Base-by-base conservation (phyloP, 2,329 filamentous ascomycete genomes). In the Magnaporthiopsis rhizophila region DNA sequence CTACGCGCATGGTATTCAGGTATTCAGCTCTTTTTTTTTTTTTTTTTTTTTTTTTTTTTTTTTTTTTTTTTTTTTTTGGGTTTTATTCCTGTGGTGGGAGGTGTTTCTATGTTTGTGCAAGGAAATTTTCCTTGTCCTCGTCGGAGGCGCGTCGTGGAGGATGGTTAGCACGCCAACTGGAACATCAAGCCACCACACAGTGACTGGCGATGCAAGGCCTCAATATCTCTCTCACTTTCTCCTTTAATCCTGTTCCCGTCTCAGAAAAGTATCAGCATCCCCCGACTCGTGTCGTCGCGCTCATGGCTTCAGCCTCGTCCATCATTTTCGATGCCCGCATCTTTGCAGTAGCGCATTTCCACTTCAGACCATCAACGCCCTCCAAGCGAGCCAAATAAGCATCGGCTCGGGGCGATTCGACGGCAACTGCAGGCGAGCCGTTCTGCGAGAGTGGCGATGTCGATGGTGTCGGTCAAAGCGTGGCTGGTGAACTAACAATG, bases 391-490 rank as follows among this genome's bases (percentile, higher is more conserved):
- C 28, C 28, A 30, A 30, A 5, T 30, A 13, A 21, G 1, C 45
- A 53, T 3, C 45, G 12, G 45, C 45, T 53, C 21, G 18, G n/a
- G n/a, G 45, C 45, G 45, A 53, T n/a, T 53, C 45, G 45, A 53
- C 45, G 45, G 45, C 45, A n/a, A 11, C 18, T 53, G 45, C 45
- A 53, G 21, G 5, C 21, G 45, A 11, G 21, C 45, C 57, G 57
- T 58, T 28, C 3, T 30, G 24, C 18, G 9, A 28, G 12, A 11
- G 57, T 58, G 57, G 57, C 57, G 57, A 58, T 26, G 24, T 58
- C 57, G 57, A 58, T 58, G 57, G 30, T 58, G 57, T 58, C 57
- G 57, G 57, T 58, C 57, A 15, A 30, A 30, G 57, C 57, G 57
- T 58, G 57, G 57, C 45, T n/a, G 45, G 45, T n/a, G 45, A 15